A percentile compares a stretch with the other conserved stretches of the same genome.
These are phyloP conservation scores for Globisporangium takayamanum DNA, from an alignment of 352 stramenopile species.

Conservation along the genomic window DNA sequence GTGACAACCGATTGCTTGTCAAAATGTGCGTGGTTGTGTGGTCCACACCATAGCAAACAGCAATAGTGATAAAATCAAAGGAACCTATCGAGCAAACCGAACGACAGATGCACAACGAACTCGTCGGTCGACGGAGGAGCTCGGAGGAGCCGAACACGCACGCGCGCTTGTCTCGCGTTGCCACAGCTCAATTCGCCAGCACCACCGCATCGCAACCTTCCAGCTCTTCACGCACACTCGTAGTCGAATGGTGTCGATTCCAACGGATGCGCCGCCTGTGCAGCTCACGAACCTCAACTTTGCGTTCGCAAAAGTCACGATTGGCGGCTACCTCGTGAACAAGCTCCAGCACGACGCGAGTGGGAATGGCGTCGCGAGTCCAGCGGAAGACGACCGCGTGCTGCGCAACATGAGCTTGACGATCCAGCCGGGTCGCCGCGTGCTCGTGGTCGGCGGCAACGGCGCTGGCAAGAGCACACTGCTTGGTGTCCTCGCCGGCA, in stretches of 20 bases:
- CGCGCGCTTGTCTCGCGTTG: background rate
- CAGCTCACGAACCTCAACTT: slow-evolving; percentile 61
- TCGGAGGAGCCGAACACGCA: background rate
- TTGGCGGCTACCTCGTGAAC: slow-evolving; percentile 53
- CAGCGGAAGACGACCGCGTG: slow-evolving; percentile 57
- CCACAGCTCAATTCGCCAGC: background rate
- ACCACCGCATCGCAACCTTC: background rate
- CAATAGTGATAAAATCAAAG: background rate
- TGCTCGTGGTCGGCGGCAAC: slow-evolving; percentile 94
- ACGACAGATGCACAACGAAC: background rate
- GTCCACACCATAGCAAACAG: background rate
- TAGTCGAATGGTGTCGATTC: background rate
- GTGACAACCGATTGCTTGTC: background rate
- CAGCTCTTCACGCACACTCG: background rate
- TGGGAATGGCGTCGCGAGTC: background rate
- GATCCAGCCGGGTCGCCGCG: slow-evolving; percentile 76
- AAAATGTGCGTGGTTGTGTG: background rate
- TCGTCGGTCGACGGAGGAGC: background rate
- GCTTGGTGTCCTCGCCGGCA: slow-evolving; percentile 91
- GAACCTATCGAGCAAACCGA: background rate
- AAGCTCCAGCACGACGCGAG: slow-evolving; percentile 41
- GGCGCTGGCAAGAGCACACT: slow-evolving; percentile 94
- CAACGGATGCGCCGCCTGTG: slow-evolving; percentile 25
- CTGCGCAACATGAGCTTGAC: slow-evolving; percentile 85
- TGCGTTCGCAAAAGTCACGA: slow-evolving; percentile 65